These are phyloP conservation scores for Vitis rotundifolia DNA, from an alignment of 164 flowering plant genomes.

Conservation along the genomic window DNA sequence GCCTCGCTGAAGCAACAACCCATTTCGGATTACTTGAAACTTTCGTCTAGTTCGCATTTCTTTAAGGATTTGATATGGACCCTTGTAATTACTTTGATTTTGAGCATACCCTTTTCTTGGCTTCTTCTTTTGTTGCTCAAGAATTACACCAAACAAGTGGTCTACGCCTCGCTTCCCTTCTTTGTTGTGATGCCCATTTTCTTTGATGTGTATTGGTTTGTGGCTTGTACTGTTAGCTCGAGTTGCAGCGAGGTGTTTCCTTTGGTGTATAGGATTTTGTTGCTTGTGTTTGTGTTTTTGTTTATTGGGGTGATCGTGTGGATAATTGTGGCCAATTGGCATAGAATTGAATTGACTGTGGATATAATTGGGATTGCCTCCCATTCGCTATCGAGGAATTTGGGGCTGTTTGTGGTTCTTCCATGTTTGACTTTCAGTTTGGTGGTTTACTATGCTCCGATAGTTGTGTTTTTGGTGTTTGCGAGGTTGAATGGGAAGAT, in stretches of 20 bases:
- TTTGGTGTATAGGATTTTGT: slow-evolving; percentile 62
- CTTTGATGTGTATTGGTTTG: slow-evolving; percentile 87
- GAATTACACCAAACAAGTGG: slow-evolving; percentile 82
- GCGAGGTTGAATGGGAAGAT: slow-evolving; percentile 77
- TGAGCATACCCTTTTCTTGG: slow-evolving; percentile 63
- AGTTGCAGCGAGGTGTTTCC: slow-evolving; percentile 64
- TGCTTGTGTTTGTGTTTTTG: slow-evolving; percentile 68
- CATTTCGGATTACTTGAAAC: background rate
- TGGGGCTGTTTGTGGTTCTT: slow-evolving; percentile 68
- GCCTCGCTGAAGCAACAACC: background rate
- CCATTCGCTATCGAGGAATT: slow-evolving; percentile 63
- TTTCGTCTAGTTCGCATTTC: slow-evolving; percentile 21
- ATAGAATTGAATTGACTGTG: slow-evolving; percentile 76
- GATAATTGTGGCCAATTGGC: slow-evolving; percentile 83
- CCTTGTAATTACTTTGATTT: slow-evolving; percentile 64
- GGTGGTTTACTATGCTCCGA: slow-evolving; percentile 64
- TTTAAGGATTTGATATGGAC: slow-evolving; percentile 67
- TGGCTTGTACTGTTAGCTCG: slow-evolving; percentile 74
- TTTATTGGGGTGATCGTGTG: slow-evolving; percentile 71
- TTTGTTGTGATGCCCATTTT: slow-evolving; percentile 65
- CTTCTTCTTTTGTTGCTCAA: slow-evolving; percentile 61
- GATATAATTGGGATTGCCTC: slow-evolving; percentile 69
- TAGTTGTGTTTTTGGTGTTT: slow-evolving; percentile 83
- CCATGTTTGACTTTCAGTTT: slow-evolving; percentile 65
- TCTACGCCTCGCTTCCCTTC: slow-evolving; percentile 70